phyloP scores from a whole-genome alignment of 176 grass and related monocot species.

The Miscanthus lutarioriparius region DNA sequence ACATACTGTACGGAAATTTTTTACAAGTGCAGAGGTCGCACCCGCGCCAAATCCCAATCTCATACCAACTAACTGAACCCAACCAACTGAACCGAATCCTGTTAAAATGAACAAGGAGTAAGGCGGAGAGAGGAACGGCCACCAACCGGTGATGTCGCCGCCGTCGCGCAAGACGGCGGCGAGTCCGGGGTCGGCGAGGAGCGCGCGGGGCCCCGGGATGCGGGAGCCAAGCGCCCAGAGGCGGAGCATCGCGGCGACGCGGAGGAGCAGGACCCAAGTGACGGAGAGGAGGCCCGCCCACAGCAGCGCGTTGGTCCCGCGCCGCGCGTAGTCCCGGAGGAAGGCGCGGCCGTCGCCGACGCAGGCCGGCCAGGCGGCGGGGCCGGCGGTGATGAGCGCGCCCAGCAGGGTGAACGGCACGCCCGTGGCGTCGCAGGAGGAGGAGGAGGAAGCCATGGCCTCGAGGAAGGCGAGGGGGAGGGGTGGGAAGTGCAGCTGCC shows the following conservation, averaged over 20 bases:
- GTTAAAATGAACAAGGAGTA: not conserved
- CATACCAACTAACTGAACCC: not conserved
- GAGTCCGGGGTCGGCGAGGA: conserved; percentile 36
- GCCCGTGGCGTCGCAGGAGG: conserved; percentile 22
- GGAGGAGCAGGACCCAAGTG: conserved; percentile 56
- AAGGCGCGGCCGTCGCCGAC: conserved; percentile 48
- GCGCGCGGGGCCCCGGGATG: conserved; percentile 59
- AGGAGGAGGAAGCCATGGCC: conserved; percentile 32
- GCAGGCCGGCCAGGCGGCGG: conserved; percentile 37
- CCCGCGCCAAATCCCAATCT: not conserved
- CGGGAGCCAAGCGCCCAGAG: conserved; percentile 68
- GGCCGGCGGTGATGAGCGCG: conserved; percentile 51
- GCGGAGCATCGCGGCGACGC: conserved; percentile 51
- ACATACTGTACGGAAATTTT: not conserved
- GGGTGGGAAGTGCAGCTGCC: not conserved
- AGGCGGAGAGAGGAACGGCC: not conserved
- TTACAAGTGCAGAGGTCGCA: not conserved
- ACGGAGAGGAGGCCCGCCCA: conserved; percentile 62
- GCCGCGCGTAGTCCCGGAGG: conserved; percentile 62
- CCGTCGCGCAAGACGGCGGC: conserved; percentile 49
- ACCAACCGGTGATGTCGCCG: conserved; percentile 74
- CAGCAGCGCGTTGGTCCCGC: conserved; percentile 83
- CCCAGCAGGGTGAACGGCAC: conserved; percentile 82
- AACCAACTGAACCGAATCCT: not conserved
- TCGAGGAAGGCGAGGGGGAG: too few species aligned